Evolutionary conservation across 495 filamentous ascomycete species (phyloP).

Genomic region (Xylaria bambusicola): DNA sequence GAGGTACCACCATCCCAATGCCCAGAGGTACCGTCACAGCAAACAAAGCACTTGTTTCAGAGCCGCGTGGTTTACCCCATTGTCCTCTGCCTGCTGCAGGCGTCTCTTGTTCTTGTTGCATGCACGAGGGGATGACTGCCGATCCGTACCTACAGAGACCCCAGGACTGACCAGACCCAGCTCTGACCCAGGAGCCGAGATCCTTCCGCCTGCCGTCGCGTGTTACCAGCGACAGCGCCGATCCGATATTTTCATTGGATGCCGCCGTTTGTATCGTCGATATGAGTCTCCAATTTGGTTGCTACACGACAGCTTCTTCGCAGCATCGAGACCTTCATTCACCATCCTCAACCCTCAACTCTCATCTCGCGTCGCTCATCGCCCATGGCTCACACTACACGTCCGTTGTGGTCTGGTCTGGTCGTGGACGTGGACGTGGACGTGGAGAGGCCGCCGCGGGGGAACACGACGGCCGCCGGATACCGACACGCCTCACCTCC

Average conservation of each 20-base stretch:
- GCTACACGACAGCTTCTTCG: constrained; percentile 33
- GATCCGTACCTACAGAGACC: constrained; percentile 17
- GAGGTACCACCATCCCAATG: too few species aligned
- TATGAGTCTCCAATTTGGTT: constrained; percentile 32
- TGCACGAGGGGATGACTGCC: constrained; percentile 20
- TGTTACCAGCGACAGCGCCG: constrained; percentile 29
- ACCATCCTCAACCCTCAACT: too few species aligned
- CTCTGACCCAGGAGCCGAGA: constrained; percentile 22
- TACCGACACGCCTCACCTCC: constrained; percentile 22
- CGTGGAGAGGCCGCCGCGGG: constrained; percentile 23
- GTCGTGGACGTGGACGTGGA: too few species aligned
- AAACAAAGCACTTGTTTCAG: constrained; percentile 15
- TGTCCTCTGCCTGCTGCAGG: constrained; percentile 6
- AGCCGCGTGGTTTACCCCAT: constrained; percentile 19
- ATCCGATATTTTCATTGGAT: constrained; percentile 27
- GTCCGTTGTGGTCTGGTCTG: too few species aligned
- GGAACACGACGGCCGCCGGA: constrained; percentile 3
- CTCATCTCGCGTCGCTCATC: too few species aligned
- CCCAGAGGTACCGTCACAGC: background rate
- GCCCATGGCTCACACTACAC: constrained; percentile 18
- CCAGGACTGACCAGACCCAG: background rate
- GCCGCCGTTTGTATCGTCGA: constrained; percentile 32
- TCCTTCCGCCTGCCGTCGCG: constrained; percentile 32
- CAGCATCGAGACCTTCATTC: constrained; percentile 20
- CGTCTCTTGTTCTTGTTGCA: background rate